Percentiles rank a stretch among this genome's conserved stretches.
Conservation (phyloP, 106 monocot genomes). For the Allium cepa region DNA sequence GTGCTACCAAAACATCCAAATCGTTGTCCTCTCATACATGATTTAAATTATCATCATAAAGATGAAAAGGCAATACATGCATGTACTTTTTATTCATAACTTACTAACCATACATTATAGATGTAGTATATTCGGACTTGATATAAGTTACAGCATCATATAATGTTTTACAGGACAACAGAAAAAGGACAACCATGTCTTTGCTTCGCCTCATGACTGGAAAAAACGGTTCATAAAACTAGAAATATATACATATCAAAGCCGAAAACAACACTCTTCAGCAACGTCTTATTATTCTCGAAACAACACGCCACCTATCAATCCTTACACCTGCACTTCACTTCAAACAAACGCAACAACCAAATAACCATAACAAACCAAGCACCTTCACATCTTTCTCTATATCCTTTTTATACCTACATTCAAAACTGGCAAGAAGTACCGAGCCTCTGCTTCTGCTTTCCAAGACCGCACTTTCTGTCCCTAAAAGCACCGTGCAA, state of each 20-base stretch:
- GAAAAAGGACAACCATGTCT: not conserved
- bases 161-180: not conserved
- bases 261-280: not conserved
- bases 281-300: constrained; percentile 3
- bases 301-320: not conserved
- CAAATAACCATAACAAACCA: constrained; percentile 4
- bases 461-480: constrained; percentile 7
- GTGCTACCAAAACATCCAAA: no score
- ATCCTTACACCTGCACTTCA: constrained; percentile 23
- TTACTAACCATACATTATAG: no score
- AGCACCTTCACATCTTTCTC: not conserved
- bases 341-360: constrained; percentile 3
- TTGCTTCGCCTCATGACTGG: not conserved
- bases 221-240: not conserved
- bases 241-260: constrained; percentile 12
- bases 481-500: constrained; percentile 28
- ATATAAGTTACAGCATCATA: no score
- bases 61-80: not conserved
- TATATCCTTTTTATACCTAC: not conserved
- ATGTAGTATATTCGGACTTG: no score
- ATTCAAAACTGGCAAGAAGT: constrained; percentile 72
- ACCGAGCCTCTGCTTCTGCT: constrained; percentile 48
- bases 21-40: no score
- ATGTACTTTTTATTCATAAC: not conserved
- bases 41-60: no score